phyloP scores from a whole-genome alignment of 2,329 filamentous ascomycete genomes.

The Bretziella fagacearum region DNA sequence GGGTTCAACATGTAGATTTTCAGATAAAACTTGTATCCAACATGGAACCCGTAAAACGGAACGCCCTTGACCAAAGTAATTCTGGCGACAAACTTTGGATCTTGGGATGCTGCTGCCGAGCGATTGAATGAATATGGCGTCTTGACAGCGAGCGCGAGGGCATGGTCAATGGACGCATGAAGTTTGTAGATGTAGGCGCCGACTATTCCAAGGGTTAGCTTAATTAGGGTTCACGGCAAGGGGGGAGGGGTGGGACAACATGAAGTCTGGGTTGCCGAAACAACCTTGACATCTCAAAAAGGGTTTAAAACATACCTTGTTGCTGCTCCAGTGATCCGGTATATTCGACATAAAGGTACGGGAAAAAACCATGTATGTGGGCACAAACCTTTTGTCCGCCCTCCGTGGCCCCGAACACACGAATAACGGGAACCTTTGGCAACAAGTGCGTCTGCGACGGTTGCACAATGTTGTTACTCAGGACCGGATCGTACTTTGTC shows the following conservation, averaged over 20 bases:
- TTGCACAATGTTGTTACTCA: constrained; percentile 46
- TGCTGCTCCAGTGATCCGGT: constrained; percentile 47
- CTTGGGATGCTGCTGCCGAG: constrained; percentile 26
- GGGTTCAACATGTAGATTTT: constrained; percentile 94
- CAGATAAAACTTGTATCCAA: constrained; percentile 78
- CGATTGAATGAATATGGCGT: not conserved
- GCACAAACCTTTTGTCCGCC: constrained; percentile 92
- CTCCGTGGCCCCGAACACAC: constrained; percentile 83
- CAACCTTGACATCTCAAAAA: not conserved
- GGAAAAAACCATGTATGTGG: constrained; percentile 88
- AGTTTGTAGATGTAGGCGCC: constrained; percentile 59
- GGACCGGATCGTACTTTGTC: constrained; percentile 62
- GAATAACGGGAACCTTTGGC: constrained; percentile 67
- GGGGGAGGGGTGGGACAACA: not conserved
- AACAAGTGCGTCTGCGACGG: constrained; percentile 42
- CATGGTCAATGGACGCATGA: constrained; percentile 79
- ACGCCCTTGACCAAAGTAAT: constrained; percentile 85
- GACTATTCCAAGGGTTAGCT: constrained; percentile 32
- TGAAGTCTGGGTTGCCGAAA: not conserved
- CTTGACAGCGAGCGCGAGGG: constrained; percentile 56
- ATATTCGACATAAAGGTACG: constrained; percentile 89
- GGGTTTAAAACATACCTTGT: constrained; percentile 36
- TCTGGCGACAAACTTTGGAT: constrained; percentile 64
- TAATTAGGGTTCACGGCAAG: too few species aligned
- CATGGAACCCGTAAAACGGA: constrained; percentile 90